A percentile compares a stretch with the other conserved stretches of the same genome.
These are phyloP conservation scores for Coffea eugenioides DNA, from an alignment of 257 asterid species.

Conservation along the genomic window DNA sequence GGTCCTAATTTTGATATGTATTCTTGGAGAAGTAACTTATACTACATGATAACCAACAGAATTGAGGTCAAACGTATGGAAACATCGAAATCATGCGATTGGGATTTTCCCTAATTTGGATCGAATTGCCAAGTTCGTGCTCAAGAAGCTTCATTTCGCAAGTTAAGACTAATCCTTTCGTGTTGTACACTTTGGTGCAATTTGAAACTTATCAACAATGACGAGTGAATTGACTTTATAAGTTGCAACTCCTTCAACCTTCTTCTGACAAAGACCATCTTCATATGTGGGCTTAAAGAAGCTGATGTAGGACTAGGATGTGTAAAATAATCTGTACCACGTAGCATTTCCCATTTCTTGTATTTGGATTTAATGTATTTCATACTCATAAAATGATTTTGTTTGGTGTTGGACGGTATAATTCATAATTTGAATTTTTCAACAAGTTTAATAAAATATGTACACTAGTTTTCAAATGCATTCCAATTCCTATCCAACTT, in stretches of 20 bases:
- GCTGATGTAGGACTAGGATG: background rate
- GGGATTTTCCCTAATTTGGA: background rate
- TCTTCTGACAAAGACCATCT: too few relatives aligned
- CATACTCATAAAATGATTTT: too few relatives aligned
- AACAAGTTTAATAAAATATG: background rate
- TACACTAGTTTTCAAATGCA: background rate
- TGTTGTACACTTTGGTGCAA: background rate
- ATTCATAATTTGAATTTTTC: too few relatives aligned
- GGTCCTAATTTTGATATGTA: too few relatives aligned
- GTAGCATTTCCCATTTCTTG: background rate
- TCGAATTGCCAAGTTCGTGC: background rate
- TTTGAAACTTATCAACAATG: too few relatives aligned
- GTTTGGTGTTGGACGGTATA: too few relatives aligned
- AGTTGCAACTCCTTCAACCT: too few relatives aligned
- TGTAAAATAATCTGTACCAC: background rate
- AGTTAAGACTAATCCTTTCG: background rate
- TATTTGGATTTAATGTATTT: too few relatives aligned
- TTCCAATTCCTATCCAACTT: background rate
- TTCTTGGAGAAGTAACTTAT: background rate
- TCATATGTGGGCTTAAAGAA: background rate
- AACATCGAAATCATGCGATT: background rate
- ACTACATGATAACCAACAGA: too few relatives aligned
- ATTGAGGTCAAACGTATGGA: too few relatives aligned
- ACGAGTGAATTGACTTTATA: background rate
- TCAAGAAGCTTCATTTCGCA: background rate